Conservation (phyloP, 2,329 filamentous ascomycete species). For the Cytospora mali region DNA sequence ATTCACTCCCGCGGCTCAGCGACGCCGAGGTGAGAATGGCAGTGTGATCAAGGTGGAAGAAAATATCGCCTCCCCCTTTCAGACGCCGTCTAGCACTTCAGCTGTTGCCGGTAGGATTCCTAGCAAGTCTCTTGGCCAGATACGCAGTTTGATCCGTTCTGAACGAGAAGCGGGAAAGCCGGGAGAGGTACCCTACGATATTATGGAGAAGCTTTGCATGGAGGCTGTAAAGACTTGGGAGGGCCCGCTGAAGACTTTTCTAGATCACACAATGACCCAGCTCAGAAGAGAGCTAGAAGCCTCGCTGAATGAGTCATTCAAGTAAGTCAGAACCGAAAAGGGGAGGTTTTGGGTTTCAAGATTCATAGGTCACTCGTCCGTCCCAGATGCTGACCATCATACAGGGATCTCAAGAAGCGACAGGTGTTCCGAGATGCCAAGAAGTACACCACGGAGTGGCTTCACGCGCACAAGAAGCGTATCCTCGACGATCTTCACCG, state of each 20-base stretch:
- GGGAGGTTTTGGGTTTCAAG: not conserved
- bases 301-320: constrained; percentile 52
- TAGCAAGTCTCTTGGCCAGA: constrained; percentile 49
- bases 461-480: constrained; percentile 42
- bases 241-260: constrained; percentile 52
- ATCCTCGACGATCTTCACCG: constrained; percentile 44
- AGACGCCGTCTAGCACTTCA: constrained; percentile 20
- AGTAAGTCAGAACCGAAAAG: constrained; percentile 25
- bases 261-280: constrained; percentile 50
- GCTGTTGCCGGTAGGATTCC: constrained; percentile 16
- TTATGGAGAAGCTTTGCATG: constrained; percentile 60
- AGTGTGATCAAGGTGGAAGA: constrained; percentile 33
- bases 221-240: constrained; percentile 63
- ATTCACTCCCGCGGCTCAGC: constrained; percentile 19
- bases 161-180: constrained; percentile 61
- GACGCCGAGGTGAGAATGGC: constrained; percentile 25
- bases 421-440: constrained; percentile 53
- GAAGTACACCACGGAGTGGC: constrained; percentile 47
- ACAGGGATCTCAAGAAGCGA: constrained; percentile 45
- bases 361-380: too few relatives aligned
- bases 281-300: constrained; percentile 49
- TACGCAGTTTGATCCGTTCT: constrained; percentile 56
- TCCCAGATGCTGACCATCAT: not conserved
- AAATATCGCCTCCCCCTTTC: constrained; percentile 11
- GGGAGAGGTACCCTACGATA: constrained; percentile 59